Evolutionary conservation across 345 rosid genomes (phyloP), one percentile per base, ranked within the genome.

Genomic region (Anastatica hierochuntica): DNA sequence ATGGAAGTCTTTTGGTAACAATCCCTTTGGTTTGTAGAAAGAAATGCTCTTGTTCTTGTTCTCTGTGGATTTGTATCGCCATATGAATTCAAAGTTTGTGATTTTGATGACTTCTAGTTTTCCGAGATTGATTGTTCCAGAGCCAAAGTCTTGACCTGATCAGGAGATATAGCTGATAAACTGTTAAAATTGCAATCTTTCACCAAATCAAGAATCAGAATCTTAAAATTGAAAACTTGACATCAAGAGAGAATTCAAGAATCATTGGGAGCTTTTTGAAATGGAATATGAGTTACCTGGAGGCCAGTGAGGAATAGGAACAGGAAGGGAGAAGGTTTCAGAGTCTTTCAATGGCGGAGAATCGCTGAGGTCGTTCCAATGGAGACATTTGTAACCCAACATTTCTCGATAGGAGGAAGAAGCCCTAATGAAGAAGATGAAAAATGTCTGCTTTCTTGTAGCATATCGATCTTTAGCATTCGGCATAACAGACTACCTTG

Each of bases 261-360:
- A n/a, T n/a, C n/a, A n/a, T n/a, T n/a, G n/a, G n/a, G n/a, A n/a
- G n/a, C n/a, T n/a, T n/a, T n/a, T n/a, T n/a, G n/a, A n/a, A n/a
- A n/a, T n/a, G n/a, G n/a, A n/a, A n/a, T n/a, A n/a, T n/a, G n/a
- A n/a, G n/a, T n/a, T n/a, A 29, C 98, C 96, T 43, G 62, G 70
- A 54, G 96, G 89, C 90, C 96, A 86, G 10, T 62, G 60, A 35
- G 96, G 89, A 29, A 79, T 77, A 8, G 87, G 61, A 36, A 82
- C 46, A 5, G 89, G 95, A 37, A 90, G 83, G 29, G 80, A 79
- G 76, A 67, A 60, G 46, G 78, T 24, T 38, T 69, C 70, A 14
- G 72, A 80, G 54, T 73, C 68, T 4, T 43, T 52, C 11, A 64
- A 35, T 47, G 73, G 70, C 26, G 70, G 41, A 8, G 40, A 42